phyloP scores from a whole-genome alignment of 208 protist genomes.

The Trichomonas tenax region DNA sequence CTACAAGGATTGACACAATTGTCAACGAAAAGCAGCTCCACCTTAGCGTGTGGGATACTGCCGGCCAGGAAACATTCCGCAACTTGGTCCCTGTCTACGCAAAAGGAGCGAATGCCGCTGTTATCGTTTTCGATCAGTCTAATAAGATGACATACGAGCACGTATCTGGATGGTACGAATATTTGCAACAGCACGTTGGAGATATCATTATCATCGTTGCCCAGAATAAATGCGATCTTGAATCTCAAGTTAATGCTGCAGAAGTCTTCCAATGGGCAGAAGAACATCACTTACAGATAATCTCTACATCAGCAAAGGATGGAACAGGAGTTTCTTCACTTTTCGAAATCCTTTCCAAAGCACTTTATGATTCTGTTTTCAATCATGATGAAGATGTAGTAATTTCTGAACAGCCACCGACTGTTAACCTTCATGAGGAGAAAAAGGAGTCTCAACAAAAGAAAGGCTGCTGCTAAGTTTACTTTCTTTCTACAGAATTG shows the following conservation, averaged over 20 bases:
- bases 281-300: background rate
- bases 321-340: background rate
- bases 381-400: background rate
- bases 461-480: background rate
- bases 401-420: background rate
- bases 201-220: background rate
- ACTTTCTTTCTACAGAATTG: background rate
- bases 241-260: background rate
- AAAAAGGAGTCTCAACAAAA: background rate
- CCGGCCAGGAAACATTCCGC: background rate
- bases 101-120: background rate
- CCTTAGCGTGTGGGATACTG: conserved; percentile 1
- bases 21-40: background rate
- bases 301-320: background rate
- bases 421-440: background rate
- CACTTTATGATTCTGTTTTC: background rate
- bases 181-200: background rate
- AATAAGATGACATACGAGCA: background rate
- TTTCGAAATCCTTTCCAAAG: background rate
- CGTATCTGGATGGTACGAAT: background rate
- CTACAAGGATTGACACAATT: background rate
- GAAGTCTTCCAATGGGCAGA: background rate
- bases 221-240: background rate
- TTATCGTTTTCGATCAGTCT: background rate
- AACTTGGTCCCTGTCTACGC: background rate